A percentile compares a stretch with the other conserved stretches of the same genome.
Evolutionary conservation across 2,329 filamentous ascomycete species (phyloP).

Genomic region (Xylariaceae sp.): DNA sequence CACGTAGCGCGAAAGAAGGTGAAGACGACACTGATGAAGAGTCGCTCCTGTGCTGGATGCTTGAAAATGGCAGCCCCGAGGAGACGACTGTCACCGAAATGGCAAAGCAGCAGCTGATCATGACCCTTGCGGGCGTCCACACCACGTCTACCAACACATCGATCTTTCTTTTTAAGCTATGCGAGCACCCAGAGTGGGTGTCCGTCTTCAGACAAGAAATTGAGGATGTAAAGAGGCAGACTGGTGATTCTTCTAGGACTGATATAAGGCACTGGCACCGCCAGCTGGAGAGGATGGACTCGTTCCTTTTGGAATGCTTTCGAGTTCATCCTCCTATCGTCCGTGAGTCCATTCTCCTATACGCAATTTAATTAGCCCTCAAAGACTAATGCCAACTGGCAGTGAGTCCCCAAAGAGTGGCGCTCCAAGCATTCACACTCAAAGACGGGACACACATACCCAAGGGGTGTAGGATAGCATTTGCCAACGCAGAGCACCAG

Average conservation of each 20-base stretch:
- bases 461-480: conserved; percentile 3
- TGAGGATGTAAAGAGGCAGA: not conserved
- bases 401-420: conserved; percentile 6
- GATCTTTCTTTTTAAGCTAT: conserved; percentile 2
- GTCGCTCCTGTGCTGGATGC: conserved; percentile 2
- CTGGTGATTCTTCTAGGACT: not conserved
- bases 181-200: conserved; percentile 4
- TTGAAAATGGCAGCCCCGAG: not conserved
- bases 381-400: not conserved
- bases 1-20: not conserved
- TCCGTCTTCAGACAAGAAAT: conserved; percentile 2
- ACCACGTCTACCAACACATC: not conserved
- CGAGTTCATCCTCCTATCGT: conserved; percentile 2
- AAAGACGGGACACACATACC: conserved; percentile 4
- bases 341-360: not conserved
- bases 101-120: not conserved
- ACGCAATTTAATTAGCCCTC: not conserved
- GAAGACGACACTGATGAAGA: not conserved
- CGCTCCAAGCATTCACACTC: conserved; percentile 1
- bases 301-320: conserved; percentile 7
- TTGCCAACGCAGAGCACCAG: conserved; percentile 1
- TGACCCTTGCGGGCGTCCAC: conserved; percentile 4
- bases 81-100: not conserved
- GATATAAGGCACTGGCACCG: not conserved
- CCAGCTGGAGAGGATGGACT: conserved; percentile 5